phyloP scores from a whole-genome alignment of 805 yeast species.

The Candida corydali region DNA sequence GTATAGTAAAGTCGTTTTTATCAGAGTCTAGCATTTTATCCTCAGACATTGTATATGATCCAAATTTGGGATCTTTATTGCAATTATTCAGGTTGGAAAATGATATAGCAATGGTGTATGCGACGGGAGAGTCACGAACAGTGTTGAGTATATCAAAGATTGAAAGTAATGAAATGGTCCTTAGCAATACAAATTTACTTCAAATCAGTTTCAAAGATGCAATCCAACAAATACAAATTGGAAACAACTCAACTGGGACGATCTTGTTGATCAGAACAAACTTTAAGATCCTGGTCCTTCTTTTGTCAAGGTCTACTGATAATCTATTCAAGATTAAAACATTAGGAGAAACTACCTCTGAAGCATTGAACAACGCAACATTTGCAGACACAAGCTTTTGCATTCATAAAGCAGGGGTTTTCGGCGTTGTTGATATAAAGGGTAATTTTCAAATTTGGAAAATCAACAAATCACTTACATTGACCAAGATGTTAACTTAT shows the following conservation, averaged over 20 bases:
- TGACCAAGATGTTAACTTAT: constrained; percentile 13
- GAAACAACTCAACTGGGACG: not conserved
- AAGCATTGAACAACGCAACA: constrained; percentile 23
- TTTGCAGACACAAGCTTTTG: constrained; percentile 45
- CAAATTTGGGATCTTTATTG: constrained; percentile 21
- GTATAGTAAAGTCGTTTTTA: constrained; percentile 3
- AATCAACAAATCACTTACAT: constrained; percentile 8
- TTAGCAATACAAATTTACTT: constrained; percentile 8
- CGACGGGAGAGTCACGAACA: constrained; percentile 28
- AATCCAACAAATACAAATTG: constrained; percentile 33
- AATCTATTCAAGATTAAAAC: constrained; percentile 7
- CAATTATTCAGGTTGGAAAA: constrained; percentile 14
- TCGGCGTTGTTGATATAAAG: constrained; percentile 45
- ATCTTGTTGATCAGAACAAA: constrained; percentile 32
- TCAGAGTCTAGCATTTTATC: constrained; percentile 18
- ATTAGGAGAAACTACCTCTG: constrained; percentile 17
- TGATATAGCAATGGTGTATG: constrained; percentile 12
- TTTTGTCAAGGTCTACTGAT: constrained; percentile 4
- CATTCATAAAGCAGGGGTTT: constrained; percentile 34
- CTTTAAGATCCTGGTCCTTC: constrained; percentile 26
- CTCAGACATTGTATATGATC: constrained; percentile 28
- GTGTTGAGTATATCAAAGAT: constrained; percentile 18
- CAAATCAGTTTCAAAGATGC: constrained; percentile 27
- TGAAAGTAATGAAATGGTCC: not conserved
- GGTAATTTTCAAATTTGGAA: constrained; percentile 50